A percentile compares a stretch with the other conserved stretches of the same genome.
Evolutionary conservation across 1,284 basidiomycete species (phyloP).

Genomic region (Peniophora sp.): DNA sequence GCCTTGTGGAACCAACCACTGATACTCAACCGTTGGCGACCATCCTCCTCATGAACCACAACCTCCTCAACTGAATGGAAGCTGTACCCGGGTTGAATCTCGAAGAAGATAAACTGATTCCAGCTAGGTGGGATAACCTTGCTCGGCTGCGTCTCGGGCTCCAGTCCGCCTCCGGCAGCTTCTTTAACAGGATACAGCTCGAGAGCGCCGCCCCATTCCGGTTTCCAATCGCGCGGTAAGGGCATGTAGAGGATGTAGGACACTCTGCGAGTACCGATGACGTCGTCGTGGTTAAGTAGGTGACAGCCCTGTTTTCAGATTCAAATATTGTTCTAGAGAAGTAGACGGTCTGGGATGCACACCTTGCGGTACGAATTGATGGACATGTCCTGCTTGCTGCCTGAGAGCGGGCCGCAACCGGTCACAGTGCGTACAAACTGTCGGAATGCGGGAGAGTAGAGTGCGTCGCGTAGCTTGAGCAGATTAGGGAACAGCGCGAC

Average conservation of each 20-base stretch:
- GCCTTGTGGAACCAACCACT: constrained; percentile 97
- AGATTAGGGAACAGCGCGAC: constrained; percentile 74
- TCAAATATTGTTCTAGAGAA: no score
- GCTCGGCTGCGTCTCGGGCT: constrained; percentile 55
- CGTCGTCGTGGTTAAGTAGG: constrained; percentile 96
- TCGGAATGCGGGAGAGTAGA: constrained; percentile 87
- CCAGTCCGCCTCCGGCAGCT: constrained; percentile 41
- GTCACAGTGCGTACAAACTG: constrained; percentile 83
- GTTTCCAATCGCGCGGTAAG: constrained; percentile 72
- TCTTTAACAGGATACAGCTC: constrained; percentile 81
- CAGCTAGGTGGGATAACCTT: constrained; percentile 76
- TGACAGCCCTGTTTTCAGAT: constrained; percentile 90
- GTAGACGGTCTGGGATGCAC: no score
- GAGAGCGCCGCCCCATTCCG: constrained; percentile 88
- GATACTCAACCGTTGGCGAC: constrained; percentile 75
- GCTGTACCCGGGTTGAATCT: constrained; percentile 82
- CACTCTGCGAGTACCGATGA: constrained; percentile 90
- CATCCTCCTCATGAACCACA: constrained; percentile 64
- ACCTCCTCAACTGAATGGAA: constrained; percentile 98
- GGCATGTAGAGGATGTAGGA: constrained; percentile 99
- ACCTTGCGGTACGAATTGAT: no score
- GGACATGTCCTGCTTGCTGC: constrained; percentile 93
- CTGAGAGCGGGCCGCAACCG: constrained; percentile 88
- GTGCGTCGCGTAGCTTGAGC: constrained; percentile 80
- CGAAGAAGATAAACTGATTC: constrained; percentile 98